Conservation (phyloP, 2,329 filamentous ascomycete genomes). For the Fusarium solani-melongenae region DNA sequence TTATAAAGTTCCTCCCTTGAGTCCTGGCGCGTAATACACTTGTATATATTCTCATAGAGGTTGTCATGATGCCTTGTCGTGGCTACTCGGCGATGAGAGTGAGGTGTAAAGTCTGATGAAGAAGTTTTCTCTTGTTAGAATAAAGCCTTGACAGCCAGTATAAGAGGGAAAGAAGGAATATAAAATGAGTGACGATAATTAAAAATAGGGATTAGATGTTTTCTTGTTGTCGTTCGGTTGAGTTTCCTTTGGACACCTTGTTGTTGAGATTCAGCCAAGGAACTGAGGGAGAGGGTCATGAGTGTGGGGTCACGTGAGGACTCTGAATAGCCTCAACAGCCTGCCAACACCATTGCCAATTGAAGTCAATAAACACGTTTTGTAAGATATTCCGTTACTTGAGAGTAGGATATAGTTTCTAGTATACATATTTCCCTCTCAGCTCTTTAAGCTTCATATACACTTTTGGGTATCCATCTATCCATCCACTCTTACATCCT, state of each 20-base stretch:
- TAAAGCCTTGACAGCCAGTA: not conserved
- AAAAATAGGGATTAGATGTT: not conserved
- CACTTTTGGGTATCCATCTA: slow-evolving; percentile 24
- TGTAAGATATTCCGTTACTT: not conserved
- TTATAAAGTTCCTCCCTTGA: not conserved
- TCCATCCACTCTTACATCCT: slow-evolving; percentile 49
- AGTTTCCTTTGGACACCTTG: not conserved
- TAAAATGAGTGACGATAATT: not conserved
- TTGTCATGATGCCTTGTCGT: not conserved
- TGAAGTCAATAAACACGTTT: not conserved
- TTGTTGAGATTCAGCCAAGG: not conserved
- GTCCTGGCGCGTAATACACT: not conserved
- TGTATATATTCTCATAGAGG: slow-evolving; percentile 8
- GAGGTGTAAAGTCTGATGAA: not conserved
- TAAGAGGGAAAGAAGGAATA: not conserved
- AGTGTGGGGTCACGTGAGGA: slow-evolving; percentile 42
- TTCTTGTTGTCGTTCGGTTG: not conserved
- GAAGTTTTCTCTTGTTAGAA: not conserved
- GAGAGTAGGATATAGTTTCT: not conserved
- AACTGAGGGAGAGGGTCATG: no score
- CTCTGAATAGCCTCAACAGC: slow-evolving; percentile 1
- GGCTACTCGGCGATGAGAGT: not conserved
- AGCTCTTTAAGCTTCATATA: not conserved
- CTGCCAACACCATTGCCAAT: not conserved
- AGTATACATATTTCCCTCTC: not conserved